Evolutionary conservation across 768 basidiomycete species (phyloP).

Genomic region (Rhizopogon salebrosus): DNA sequence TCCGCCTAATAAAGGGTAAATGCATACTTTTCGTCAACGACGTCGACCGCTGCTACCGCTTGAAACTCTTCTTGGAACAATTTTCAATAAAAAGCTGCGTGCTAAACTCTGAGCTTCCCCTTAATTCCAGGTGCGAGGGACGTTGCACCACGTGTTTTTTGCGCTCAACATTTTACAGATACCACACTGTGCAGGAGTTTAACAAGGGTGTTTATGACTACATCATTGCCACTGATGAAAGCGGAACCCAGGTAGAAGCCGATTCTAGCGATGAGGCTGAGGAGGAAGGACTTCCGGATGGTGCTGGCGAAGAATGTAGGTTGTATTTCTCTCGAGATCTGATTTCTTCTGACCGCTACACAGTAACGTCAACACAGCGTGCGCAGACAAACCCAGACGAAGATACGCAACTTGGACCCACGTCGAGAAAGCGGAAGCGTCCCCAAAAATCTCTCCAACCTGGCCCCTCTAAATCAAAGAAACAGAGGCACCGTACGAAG

Average conservation of each 20-base stretch:
- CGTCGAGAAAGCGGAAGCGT: constrained; percentile 56
- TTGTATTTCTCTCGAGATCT: background rate
- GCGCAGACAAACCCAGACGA: constrained; percentile 17
- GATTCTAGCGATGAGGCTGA: constrained; percentile 45
- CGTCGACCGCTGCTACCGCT: constrained; percentile 88
- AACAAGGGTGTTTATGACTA: constrained; percentile 99
- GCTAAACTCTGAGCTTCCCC: constrained; percentile 89
- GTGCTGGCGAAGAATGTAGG: constrained; percentile 27
- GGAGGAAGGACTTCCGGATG: constrained; percentile 13
- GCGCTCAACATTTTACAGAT: constrained; percentile 39
- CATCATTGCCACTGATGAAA: constrained; percentile 96
- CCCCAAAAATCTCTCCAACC: constrained; percentile 34
- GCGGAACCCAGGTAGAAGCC: constrained; percentile 46
- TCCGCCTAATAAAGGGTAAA: constrained; percentile 94
- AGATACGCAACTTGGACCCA: constrained; percentile 16
- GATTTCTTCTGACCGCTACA: constrained; percentile 13
- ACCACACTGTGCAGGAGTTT: constrained; percentile 97
- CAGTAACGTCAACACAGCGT: constrained; percentile 56
- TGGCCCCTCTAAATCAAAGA: constrained; percentile 26
- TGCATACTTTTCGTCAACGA: constrained; percentile 95
- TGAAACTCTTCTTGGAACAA: constrained; percentile 97
- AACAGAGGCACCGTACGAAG: constrained; percentile 48
- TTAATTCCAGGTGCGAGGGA: constrained; percentile 73
- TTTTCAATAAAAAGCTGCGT: constrained; percentile 96
- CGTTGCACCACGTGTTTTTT: background rate